These are phyloP conservation scores for Botrytis sinoallii DNA, from an alignment of 2,329 filamentous ascomycete genomes.

Conservation along the genomic window DNA sequence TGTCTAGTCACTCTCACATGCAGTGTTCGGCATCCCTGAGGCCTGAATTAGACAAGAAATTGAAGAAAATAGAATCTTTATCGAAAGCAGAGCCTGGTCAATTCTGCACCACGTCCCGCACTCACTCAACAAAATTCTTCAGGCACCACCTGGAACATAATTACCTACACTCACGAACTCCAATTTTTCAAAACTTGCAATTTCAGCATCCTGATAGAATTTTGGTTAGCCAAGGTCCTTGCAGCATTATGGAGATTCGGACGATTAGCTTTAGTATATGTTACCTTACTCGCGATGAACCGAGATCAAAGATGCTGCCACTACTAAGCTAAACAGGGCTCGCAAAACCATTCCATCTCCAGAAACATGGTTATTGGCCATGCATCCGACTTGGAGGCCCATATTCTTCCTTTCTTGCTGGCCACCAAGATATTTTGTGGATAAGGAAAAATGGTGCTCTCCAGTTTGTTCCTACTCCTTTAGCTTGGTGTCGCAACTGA, in stretches of 20 bases:
- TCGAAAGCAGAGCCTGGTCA: slow-evolving; percentile 6
- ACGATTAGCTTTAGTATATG: slow-evolving; percentile 1
- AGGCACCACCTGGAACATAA: not conserved
- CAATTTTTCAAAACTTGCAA: not conserved
- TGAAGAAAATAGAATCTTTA: not conserved
- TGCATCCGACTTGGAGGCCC: not conserved
- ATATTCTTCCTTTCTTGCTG: not conserved
- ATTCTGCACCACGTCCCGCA: slow-evolving; percentile 6
- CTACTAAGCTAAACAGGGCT: not conserved
- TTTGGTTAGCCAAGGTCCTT: not conserved
- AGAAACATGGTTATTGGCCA: slow-evolving; percentile 10
- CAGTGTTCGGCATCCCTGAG: not conserved
- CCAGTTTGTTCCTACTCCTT: not conserved
- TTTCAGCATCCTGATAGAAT: not conserved
- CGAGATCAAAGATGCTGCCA: slow-evolving; percentile 5
- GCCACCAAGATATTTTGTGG: not conserved
- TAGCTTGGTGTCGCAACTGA: not conserved
- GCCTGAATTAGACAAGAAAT: not conserved
- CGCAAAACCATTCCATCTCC: not conserved
- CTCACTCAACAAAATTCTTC: slow-evolving; percentile 9
- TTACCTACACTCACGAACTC: not conserved
- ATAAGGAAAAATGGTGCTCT: not conserved
- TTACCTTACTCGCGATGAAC: not conserved
- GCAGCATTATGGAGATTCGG: not conserved
- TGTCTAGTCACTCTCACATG: slow-evolving; percentile 8